Base-by-base conservation (phyloP, 768 basidiomycete genomes). In the Tylopilus plumbeoviolaceoides region DNA sequence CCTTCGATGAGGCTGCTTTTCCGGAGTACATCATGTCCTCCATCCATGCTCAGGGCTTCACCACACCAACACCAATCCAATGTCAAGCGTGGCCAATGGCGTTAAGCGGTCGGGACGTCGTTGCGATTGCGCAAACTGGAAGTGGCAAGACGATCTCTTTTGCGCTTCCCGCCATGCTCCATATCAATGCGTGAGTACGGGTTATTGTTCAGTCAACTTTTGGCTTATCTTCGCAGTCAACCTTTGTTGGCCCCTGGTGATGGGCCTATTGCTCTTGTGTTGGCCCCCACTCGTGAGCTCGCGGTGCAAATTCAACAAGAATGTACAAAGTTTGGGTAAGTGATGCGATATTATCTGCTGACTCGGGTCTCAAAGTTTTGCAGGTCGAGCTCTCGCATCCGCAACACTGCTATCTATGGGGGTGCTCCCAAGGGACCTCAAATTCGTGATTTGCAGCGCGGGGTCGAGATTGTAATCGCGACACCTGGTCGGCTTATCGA, bases 21-120 rank as follows among this genome's bases (percentile, higher is more conserved):
- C 97, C 97, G 10, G 92, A 95, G 62, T 98, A 98, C 72, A 81
- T 99, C 55, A 85, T 98, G 85, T 73, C 82, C 48, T 91, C 95
- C 47, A 95, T 99, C 70, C 87, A 82, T 54, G 90, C 91, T 10
- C 93, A 97, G 73, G 97, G 97, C 30, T 99, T 99, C 74, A 71
- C 83, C 27, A 68, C 79, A 1, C 97, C 97, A 0, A 94, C 95
- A 7, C 87, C 97, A 45, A 98, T 99, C 65, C 97, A 99, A 67
- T 97, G 95, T 66, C 97, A 99, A 70, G 89, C 95, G 17, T 99
- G 97, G 97, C 97, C 97, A 0, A 98, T 98, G 94, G 95, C 97
- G 4, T 77, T 98, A 27, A 91, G 81, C 45, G 95, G 95, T 50
- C 81, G 92, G 55, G 95, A 99, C 72, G 80, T 98, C 36, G 89